Base-by-base conservation (phyloP, 345 rosid species). In the Eucalyptus polybractea region DNA sequence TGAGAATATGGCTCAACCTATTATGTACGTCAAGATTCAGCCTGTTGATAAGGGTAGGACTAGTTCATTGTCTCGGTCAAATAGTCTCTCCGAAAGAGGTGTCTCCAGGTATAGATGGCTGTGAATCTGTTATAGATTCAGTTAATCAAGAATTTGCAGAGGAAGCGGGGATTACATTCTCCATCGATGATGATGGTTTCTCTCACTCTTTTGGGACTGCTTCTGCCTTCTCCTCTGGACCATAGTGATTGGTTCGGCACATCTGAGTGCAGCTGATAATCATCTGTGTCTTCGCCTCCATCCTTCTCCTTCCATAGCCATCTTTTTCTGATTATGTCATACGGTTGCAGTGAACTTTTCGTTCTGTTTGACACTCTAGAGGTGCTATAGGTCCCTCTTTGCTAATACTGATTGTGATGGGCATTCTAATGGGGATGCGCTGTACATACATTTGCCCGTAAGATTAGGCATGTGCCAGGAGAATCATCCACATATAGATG, bases 101-200 rank as follows among this genome's bases (percentile, higher is more conserved):
- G 25, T 89, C 90, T 5, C 45, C 72, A 62, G 92, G 92, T 31
- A 92, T 88, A 89, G 92, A 90, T 80, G 95, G 91, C 40, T 91
- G 91, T 72, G 95, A 92, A 87, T 97, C 98, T 50, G 93, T 95
- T 88, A 45, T 45, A 88, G 92, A 92, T 33, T 92, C 93, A 22
- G 91, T 95, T 94, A 93, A 89, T 86, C 96, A 93, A 90, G 97
- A 95, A 89, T 94, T 93, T 89, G 93, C 95, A 69, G 97, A 94
- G 88, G 98, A 94, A 93, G 95, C 97, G 50, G 98, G 95, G 92
- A 69, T 90, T 92, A 91, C 95, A 50, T 93, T 96, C 86, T 92
- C 93, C 83, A 93, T 94, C 17, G 97, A 95, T 72, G 98, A 96
- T 89, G 96, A 95, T 90, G 90, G 91, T 86, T 95, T 96, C 91